Conservation (phyloP, 495 filamentous ascomycete species). For the Annulohypoxylon maeteangense region DNA sequence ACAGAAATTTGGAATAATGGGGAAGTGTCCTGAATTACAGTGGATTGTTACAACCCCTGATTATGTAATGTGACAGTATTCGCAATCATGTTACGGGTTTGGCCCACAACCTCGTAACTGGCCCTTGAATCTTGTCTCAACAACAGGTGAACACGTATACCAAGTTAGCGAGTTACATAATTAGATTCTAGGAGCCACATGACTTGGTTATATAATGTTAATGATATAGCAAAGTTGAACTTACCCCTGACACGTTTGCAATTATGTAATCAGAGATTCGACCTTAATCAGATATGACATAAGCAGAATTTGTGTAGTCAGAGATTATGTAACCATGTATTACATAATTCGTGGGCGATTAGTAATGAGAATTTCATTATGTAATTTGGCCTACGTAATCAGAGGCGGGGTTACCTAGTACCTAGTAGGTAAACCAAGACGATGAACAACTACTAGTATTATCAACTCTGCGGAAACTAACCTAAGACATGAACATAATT, state of each 20-base stretch:
- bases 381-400: no score
- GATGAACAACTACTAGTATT: no score
- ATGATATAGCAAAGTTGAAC: neutral
- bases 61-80: neutral
- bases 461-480: no score
- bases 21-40: neutral
- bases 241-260: neutral
- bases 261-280: neutral
- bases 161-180: neutral
- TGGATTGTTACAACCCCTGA: neutral
- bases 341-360: no score
- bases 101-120: neutral
- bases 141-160: neutral
- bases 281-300: no score
- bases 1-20: neutral
- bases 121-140: neutral
- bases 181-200: no score
- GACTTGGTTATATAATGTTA: neutral
- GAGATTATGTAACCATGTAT: no score
- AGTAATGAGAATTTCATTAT: no score
- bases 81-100: slow-evolving; percentile 3
- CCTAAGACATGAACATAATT: no score
- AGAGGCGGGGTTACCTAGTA: no score
- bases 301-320: neutral
- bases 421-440: no score